Percentiles rank a stretch among this genome's conserved stretches.
These are phyloP conservation scores for Solanum corneliomulleri DNA, from an alignment of 257 asterid genomes.

Conservation along the genomic window DNA sequence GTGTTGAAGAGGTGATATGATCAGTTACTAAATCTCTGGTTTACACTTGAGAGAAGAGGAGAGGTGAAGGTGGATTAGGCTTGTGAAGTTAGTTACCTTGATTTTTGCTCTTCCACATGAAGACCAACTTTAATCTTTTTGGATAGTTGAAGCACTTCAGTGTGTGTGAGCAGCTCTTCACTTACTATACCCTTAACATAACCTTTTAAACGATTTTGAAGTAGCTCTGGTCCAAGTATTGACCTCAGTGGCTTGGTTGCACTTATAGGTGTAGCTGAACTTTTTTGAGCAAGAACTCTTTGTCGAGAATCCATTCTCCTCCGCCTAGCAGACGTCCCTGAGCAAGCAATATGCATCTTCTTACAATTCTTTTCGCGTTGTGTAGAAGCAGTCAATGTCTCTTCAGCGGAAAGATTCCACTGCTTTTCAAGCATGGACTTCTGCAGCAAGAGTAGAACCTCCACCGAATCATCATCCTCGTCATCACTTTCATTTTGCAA, in stretches of 20 bases:
- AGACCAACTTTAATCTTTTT: slow-evolving; percentile 59
- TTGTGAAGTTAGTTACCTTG: slow-evolving; percentile 17
- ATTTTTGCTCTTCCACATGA: slow-evolving; percentile 54
- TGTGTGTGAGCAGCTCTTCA: slow-evolving; percentile 67
- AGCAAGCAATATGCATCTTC: slow-evolving; percentile 32
- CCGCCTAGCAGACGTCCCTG: slow-evolving; percentile 70
- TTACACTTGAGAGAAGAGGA: not conserved
- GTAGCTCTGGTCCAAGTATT: slow-evolving; percentile 36
- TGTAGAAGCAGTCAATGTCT: not conserved
- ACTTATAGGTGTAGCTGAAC: slow-evolving; percentile 8
- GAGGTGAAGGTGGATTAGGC: not conserved
- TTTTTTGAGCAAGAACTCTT: slow-evolving; percentile 11
- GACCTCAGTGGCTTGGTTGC: slow-evolving; percentile 27
- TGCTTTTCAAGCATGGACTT: slow-evolving; percentile 90
- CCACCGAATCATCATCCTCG: slow-evolving; percentile 10
- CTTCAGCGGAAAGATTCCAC: slow-evolving; percentile 63
- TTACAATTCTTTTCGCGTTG: slow-evolving; percentile 8
- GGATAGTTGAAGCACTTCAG: slow-evolving; percentile 69
- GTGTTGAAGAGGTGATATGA: not conserved
- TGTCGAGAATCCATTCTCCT: slow-evolving; percentile 51
- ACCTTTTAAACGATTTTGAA: slow-evolving; percentile 49
- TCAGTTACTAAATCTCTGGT: not conserved
- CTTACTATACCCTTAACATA: slow-evolving; percentile 56
- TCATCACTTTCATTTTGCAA: slow-evolving; percentile 9
- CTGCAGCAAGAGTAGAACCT: slow-evolving; percentile 71